Conservation (phyloP, 257 asterid genomes). For the Scutellaria barbata region DNA sequence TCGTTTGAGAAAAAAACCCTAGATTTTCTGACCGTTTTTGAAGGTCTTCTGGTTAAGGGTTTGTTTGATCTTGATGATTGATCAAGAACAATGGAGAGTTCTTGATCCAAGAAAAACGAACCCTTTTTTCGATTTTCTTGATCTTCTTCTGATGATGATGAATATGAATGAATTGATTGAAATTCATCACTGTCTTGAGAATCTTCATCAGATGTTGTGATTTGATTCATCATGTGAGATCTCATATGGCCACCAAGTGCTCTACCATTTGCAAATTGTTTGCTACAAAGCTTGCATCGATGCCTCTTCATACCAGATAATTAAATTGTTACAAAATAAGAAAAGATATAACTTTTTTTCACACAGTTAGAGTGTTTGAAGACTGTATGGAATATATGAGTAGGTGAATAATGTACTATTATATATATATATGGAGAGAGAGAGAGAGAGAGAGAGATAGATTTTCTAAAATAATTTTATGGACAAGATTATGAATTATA, state of each 20-base stretch:
- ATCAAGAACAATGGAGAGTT: conserved; percentile 10
- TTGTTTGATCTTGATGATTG: conserved; percentile 41
- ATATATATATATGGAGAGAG: conserved; percentile 6
- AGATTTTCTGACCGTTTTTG: conserved; percentile 46
- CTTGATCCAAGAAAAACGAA: no score
- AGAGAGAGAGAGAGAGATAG: no score
- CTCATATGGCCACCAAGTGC: conserved; percentile 93
- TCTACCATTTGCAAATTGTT: conserved; percentile 61
- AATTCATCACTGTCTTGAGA: conserved; percentile 7
- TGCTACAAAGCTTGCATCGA: conserved; percentile 67
- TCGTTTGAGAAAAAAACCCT: conserved; percentile 21
- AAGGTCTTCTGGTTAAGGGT: conserved; percentile 34
- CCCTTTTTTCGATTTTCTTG: conserved; percentile 6
- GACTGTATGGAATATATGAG: conserved; percentile 47
- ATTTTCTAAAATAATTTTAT: not conserved
- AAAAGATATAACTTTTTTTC: not conserved
- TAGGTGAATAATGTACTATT: conserved; percentile 38
- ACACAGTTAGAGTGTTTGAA: conserved; percentile 37
- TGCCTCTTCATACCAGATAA: conserved; percentile 58
- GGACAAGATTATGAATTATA: conserved; percentile 37
- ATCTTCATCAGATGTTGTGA: not conserved
- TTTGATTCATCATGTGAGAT: conserved; percentile 49
- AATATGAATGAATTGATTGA: conserved; percentile 33
- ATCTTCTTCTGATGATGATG: conserved; percentile 34
- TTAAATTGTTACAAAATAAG: no score